Conservation (phyloP, 495 filamentous ascomycete species). For the Hyaloscypha bicolor region DNA sequence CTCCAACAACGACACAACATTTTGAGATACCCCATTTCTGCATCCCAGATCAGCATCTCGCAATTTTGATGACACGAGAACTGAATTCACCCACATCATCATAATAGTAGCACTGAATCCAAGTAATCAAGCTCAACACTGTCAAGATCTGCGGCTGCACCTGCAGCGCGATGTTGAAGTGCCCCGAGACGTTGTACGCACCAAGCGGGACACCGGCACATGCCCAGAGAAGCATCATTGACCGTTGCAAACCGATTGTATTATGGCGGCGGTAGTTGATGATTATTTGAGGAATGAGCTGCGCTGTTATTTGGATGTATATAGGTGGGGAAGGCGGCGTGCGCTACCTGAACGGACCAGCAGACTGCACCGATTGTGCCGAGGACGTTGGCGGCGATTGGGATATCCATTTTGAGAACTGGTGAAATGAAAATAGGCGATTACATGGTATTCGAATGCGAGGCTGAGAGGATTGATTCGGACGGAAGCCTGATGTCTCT, state of each 20-base stretch:
- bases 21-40: slow-evolving; percentile 49
- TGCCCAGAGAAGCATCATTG: slow-evolving; percentile 72
- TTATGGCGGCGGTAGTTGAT: slow-evolving; percentile 64
- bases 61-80: not conserved
- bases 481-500: not conserved
- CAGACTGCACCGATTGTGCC: slow-evolving; percentile 59
- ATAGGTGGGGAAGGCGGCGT: slow-evolving; percentile 3
- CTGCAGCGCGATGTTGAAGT: slow-evolving; percentile 61
- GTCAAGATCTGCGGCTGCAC: slow-evolving; percentile 67
- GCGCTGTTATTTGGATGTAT: not conserved
- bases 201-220: slow-evolving; percentile 64
- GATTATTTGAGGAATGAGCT: slow-evolving; percentile 67
- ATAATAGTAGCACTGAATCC: slow-evolving; percentile 68
- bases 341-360: slow-evolving; percentile 20
- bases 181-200: slow-evolving; percentile 63
- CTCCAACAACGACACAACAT: slow-evolving; percentile 44
- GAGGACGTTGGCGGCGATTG: slow-evolving; percentile 56
- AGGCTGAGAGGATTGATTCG: not conserved
- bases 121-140: slow-evolving; percentile 61
- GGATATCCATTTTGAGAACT: slow-evolving; percentile 47
- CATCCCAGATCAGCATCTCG: not conserved
- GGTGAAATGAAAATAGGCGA: not conserved
- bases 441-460: not conserved
- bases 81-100: slow-evolving; percentile 50
- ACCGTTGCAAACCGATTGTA: slow-evolving; percentile 58